A percentile compares a stretch with the other conserved stretches of the same genome.
Conservation (phyloP, 768 basidiomycete species). For the Lentinula detonsa region DNA sequence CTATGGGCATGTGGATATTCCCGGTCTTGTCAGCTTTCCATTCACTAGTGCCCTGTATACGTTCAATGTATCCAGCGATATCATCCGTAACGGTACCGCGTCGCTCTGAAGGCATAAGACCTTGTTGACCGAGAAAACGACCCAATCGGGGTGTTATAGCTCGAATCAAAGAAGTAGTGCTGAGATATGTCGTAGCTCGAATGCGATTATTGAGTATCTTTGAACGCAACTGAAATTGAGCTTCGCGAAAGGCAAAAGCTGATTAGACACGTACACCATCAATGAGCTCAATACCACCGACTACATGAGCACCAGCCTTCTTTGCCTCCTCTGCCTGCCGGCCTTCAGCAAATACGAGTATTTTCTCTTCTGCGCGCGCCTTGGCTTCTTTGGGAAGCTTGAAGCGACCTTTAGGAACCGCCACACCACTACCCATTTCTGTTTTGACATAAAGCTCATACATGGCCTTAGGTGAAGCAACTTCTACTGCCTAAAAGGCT, state of each 20-base stretch:
- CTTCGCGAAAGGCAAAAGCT: background rate
- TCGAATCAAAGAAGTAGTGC: slow-evolving; percentile 72
- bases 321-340: slow-evolving; percentile 76
- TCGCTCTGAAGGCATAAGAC: slow-evolving; percentile 92
- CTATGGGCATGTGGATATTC: slow-evolving; percentile 78
- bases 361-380: slow-evolving; percentile 59
- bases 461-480: slow-evolving; percentile 66
- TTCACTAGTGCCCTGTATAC: slow-evolving; percentile 76
- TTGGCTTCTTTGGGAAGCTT: slow-evolving; percentile 80
- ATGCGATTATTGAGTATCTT: slow-evolving; percentile 73
- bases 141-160: slow-evolving; percentile 75
- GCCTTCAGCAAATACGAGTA: slow-evolving; percentile 93
- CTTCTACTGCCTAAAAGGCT: slow-evolving; percentile 67
- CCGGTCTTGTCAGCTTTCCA: slow-evolving; percentile 92
- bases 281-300: slow-evolving; percentile 86
- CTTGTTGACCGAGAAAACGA: slow-evolving; percentile 79
- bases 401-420: slow-evolving; percentile 87
- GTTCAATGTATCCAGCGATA: slow-evolving; percentile 72
- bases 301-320: slow-evolving; percentile 82
- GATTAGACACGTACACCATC: slow-evolving; percentile 61
- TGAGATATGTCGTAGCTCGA: slow-evolving; percentile 78
- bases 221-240: slow-evolving; percentile 2
- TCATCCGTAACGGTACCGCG: slow-evolving; percentile 94
- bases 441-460: slow-evolving; percentile 83
- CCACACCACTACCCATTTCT: slow-evolving; percentile 67